Percentiles rank a stretch among this genome's conserved stretches.
Conservation (phyloP, 2,329 filamentous ascomycete species). For the Metarhizium guizhouense region DNA sequence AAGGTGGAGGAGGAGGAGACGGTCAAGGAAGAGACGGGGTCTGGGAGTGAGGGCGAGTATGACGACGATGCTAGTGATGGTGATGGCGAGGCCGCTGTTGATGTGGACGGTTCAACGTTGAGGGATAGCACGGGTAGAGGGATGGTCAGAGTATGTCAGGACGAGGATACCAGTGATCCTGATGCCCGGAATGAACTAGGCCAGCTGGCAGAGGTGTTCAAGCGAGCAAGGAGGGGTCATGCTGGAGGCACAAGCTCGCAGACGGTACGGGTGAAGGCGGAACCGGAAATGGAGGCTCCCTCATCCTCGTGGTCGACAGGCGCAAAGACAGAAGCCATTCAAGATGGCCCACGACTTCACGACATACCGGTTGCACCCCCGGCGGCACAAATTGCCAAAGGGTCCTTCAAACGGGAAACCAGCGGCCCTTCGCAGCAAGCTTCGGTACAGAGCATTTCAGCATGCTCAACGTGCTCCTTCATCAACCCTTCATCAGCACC, state of each 20-base stretch:
- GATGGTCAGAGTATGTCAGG: slow-evolving; percentile 68
- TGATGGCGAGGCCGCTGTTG: slow-evolving; percentile 34
- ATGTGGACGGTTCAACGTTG: slow-evolving; percentile 55
- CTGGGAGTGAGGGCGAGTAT: slow-evolving; percentile 38
- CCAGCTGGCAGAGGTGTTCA: slow-evolving; percentile 48
- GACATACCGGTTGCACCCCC: background rate
- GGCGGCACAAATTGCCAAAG: background rate
- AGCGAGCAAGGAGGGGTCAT: slow-evolving; percentile 13
- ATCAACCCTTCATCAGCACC: slow-evolving; percentile 44
- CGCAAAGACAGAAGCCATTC: background rate
- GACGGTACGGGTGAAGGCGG: background rate
- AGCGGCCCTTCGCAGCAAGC: background rate
- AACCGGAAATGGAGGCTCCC: background rate
- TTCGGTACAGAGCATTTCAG: background rate
- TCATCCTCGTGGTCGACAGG: no score
- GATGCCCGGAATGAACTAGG: slow-evolving; percentile 41
- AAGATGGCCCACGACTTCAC: background rate
- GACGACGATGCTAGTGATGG: slow-evolving; percentile 33
- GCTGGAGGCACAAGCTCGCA: background rate
- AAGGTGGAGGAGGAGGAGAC: slow-evolving; percentile 35
- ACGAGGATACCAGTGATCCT: slow-evolving; percentile 47
- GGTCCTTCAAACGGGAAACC: background rate
- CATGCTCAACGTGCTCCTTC: slow-evolving; percentile 60
- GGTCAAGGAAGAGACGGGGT: slow-evolving; percentile 21
- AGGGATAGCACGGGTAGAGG: slow-evolving; percentile 57